phyloP scores from a whole-genome alignment of 148 eudicot genomes.

The Diospyros lotus region DNA sequence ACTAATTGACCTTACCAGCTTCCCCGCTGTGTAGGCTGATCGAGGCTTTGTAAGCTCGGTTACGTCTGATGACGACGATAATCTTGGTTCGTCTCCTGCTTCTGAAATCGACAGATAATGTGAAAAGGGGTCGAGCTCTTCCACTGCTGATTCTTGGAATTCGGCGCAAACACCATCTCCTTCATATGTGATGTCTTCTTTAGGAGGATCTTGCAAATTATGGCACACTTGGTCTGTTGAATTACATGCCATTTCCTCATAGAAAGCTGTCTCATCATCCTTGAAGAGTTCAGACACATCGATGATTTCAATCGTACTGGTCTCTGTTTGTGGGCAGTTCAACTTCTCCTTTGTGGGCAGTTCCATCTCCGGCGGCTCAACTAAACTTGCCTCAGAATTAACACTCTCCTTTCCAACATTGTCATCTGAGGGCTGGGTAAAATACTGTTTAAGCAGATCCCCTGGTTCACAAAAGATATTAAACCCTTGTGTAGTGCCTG shows the following conservation, averaged over 20 bases:
- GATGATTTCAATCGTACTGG: slow-evolving; percentile 38
- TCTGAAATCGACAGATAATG: slow-evolving; percentile 26
- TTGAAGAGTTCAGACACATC: slow-evolving; percentile 51
- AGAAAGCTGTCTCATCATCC: slow-evolving; percentile 29
- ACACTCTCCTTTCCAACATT: slow-evolving; percentile 18
- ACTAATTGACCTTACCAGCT: slow-evolving; percentile 36
- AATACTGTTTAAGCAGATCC: slow-evolving; percentile 20
- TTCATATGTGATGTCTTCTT: slow-evolving; percentile 13
- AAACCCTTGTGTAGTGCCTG: slow-evolving; percentile 21
- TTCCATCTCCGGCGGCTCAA: slow-evolving; percentile 42
- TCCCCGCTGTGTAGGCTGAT: slow-evolving; percentile 13
- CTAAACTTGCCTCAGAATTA: slow-evolving; percentile 26
- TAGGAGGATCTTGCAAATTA: slow-evolving; percentile 3
- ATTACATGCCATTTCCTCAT: slow-evolving; percentile 15
- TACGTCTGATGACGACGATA: background rate
- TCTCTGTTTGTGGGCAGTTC: slow-evolving; percentile 21
- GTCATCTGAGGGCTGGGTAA: slow-evolving; percentile 16
- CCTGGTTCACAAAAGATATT: slow-evolving; percentile 22
- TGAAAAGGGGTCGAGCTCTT: slow-evolving; percentile 21
- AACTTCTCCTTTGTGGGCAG: slow-evolving; percentile 17
- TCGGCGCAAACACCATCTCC: slow-evolving; percentile 10
- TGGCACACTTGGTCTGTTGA: slow-evolving; percentile 7
- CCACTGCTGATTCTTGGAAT: slow-evolving; percentile 14
- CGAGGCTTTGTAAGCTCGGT: slow-evolving; percentile 16
- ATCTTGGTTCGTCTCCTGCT: slow-evolving; percentile 18